Evolutionary conservation across 2,329 filamentous ascomycete species (phyloP).

Genomic region (Geoglossum cookeanum): DNA sequence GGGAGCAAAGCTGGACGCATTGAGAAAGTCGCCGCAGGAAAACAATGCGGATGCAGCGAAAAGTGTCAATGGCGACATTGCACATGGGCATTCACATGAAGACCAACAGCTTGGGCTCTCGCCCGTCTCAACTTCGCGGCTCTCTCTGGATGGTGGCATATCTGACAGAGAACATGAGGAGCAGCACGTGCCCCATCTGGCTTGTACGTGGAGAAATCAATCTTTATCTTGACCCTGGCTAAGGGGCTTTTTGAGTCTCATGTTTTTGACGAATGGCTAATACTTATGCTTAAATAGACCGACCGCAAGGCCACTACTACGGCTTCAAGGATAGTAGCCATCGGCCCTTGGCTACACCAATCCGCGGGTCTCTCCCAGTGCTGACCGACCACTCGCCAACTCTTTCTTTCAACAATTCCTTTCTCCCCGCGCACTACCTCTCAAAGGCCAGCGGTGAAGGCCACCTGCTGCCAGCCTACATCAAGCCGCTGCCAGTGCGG

Average conservation of each 20-base stretch:
- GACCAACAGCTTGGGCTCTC: constrained; percentile 5
- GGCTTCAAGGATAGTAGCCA: constrained; percentile 26
- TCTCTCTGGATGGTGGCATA: constrained; percentile 21
- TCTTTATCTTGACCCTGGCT: not conserved
- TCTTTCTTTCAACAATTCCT: constrained; percentile 14
- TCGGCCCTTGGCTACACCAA: constrained; percentile 23
- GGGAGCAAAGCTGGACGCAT: not conserved
- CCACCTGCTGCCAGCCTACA: constrained; percentile 37
- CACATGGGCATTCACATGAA: constrained; percentile 11
- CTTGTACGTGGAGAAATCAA: constrained; percentile 31
- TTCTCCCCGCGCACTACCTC: constrained; percentile 29
- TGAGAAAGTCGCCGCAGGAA: not conserved
- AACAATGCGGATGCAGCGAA: not conserved
- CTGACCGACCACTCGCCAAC: constrained; percentile 18
- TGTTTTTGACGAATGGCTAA: constrained; percentile 12
- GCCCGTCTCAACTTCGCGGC: constrained; percentile 18
- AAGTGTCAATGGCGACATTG: not conserved
- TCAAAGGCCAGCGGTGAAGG: constrained; percentile 22
- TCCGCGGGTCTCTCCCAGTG: constrained; percentile 21
- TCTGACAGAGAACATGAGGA: constrained; percentile 29
- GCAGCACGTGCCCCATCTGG: constrained; percentile 44
- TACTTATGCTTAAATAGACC: constrained; percentile 20
- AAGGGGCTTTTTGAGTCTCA: constrained; percentile 11
- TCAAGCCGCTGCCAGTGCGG: constrained; percentile 59
- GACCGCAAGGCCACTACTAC: constrained; percentile 26